Conservation (phyloP, 495 filamentous ascomycete species). For the Cercophora newfieldiana region DNA sequence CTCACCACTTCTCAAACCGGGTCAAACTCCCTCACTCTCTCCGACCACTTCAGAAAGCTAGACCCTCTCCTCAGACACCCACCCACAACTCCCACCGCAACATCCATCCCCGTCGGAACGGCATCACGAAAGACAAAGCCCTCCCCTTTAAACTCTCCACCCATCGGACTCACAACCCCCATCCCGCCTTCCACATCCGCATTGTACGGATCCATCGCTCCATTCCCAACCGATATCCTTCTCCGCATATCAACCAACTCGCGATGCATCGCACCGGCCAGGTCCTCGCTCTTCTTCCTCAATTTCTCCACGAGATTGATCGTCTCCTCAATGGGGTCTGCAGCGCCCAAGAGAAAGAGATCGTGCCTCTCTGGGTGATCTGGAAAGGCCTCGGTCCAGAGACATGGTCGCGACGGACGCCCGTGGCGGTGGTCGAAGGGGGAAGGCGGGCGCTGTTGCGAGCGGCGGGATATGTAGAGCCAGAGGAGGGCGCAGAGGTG, state of each 20-base stretch:
- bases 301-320: slow-evolving; percentile 7
- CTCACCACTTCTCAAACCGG: too few relatives aligned
- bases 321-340: not conserved
- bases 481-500: not conserved
- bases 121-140: not conserved
- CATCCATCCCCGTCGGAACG: not conserved
- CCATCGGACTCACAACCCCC: not conserved
- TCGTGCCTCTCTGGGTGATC: slow-evolving; percentile 11
- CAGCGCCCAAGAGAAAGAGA: slow-evolving; percentile 3
- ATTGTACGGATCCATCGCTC: not conserved
- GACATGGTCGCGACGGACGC: slow-evolving; percentile 20
- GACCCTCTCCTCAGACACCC: slow-evolving; percentile 2
- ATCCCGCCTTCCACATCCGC: slow-evolving; percentile 5
- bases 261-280: slow-evolving; percentile 14
- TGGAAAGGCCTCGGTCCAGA: slow-evolving; percentile 20
- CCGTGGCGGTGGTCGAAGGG: slow-evolving; percentile 6
- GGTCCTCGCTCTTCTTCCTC: slow-evolving; percentile 17
- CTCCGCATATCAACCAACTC: slow-evolving; percentile 18
- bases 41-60: not conserved
- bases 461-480: not conserved
- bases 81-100: slow-evolving; percentile 3
- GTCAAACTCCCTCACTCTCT: too few relatives aligned
- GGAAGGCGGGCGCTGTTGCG: not conserved
- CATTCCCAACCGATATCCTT: slow-evolving; percentile 11
- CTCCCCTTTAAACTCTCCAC: too few relatives aligned